phyloP scores from a whole-genome alignment of 805 yeast genomes.

The Candida khao-thaluensis region DNA sequence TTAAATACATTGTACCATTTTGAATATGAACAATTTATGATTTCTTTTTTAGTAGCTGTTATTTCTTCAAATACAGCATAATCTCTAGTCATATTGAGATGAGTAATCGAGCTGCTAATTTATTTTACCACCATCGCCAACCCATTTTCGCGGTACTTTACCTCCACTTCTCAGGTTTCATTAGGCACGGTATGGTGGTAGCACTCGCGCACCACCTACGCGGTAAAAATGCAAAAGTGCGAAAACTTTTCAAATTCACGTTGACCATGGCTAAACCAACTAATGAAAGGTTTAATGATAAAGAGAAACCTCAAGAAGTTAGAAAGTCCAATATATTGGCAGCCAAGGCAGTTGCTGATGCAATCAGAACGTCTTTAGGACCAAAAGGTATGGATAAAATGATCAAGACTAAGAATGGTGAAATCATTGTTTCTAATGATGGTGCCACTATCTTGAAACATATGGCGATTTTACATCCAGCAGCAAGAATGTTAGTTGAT shows the following conservation, averaged over 20 bases:
- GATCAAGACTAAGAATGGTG: conserved; percentile 92
- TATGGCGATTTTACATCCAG: conserved; percentile 99
- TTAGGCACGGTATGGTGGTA: too few species aligned
- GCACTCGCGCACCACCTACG: too few species aligned
- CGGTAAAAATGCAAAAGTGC: too few species aligned
- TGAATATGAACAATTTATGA: conserved; percentile 35
- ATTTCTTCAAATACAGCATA: conserved; percentile 31
- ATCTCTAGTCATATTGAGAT: conserved; percentile 17
- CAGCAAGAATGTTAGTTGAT: conserved; percentile 95
- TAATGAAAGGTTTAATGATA: conserved; percentile 87
- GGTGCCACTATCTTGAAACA: conserved; percentile 94
- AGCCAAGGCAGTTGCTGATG: conserved; percentile 93
- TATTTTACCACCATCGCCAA: too few species aligned
- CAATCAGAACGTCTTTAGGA: conserved; percentile 91
- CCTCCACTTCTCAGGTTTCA: too few species aligned
- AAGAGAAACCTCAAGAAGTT: conserved; percentile 93
- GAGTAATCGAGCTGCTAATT: too few species aligned
- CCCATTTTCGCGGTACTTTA: too few species aligned
- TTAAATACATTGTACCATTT: conserved; percentile 31
- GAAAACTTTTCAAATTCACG: conserved; percentile 9
- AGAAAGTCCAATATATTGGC: conserved; percentile 86
- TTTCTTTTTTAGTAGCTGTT: conserved; percentile 24
- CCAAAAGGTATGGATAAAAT: conserved; percentile 99
- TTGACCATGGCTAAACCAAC: conserved; percentile 33
- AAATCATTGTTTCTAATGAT: conserved; percentile 93